Evolutionary conservation across 2,329 filamentous ascomycete species (phyloP), one percentile per base, ranked within the genome.

Genomic region (Alternaria postmessia): DNA sequence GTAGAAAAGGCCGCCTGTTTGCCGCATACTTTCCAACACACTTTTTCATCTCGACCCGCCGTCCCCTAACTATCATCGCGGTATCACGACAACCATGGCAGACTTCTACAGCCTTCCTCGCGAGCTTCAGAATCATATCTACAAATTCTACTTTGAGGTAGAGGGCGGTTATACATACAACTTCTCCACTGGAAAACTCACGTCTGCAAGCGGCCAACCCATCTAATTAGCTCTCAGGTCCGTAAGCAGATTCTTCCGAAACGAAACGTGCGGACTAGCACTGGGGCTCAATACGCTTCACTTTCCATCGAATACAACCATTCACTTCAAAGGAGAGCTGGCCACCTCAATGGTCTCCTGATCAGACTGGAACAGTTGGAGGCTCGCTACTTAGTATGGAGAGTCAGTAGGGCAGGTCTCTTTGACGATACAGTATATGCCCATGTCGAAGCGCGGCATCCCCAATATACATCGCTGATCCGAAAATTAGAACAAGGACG

Each of bases 121-220:
- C 16, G 64, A 67, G 34, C 22, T 67, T 11, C 62, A 60, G 5
- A 38, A 67, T 43, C 32, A 38, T 3, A 54, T 67, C 14, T 67
- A 67, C 39, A 34, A 42, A 4, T 39, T 57, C 38, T 67, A 67
- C 42, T 3, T 65, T 12, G 5, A 24, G 8, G 30, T 32, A 11
- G 56, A 62, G 3, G 54, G 34, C 16, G 63, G 63, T 11, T 65
- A 65, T 26, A 7, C 16, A 8, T 54, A 60, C 22, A n/a, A 61
- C 7, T 44, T 43, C 9, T 41, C 51, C 5, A 39, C 43, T 6
- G 16, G 18, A 12, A 55, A 42, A 18, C 12, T 55, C 3, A 6
- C 16, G 2, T 9, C n/a, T 1, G 34, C 26, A 5, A 14, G 39
- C 7, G 43, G 43, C n/a, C 4, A 7, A 12, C n/a, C n/a, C 3